phyloP scores from a whole-genome alignment of 2,329 filamentous ascomycete species.

The Blastomyces parvus region DNA sequence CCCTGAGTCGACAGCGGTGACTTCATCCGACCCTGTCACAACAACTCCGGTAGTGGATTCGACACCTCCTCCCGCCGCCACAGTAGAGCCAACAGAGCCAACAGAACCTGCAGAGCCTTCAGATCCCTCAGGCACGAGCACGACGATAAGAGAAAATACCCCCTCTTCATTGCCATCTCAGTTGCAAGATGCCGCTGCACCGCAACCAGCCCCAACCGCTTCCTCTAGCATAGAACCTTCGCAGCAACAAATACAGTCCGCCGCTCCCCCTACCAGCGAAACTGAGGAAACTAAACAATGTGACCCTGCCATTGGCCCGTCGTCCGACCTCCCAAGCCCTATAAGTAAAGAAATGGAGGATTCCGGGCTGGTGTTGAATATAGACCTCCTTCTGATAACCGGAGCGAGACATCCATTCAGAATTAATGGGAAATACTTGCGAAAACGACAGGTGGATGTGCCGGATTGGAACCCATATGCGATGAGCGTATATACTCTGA shows the following conservation, averaged over 20 bases:
- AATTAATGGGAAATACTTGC: constrained; percentile 77
- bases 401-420: constrained; percentile 82
- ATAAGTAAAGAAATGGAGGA: constrained; percentile 28
- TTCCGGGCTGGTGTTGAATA: constrained; percentile 37
- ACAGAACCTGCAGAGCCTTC: not conserved
- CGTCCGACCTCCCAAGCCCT: not conserved
- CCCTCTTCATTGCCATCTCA: constrained; percentile 2
- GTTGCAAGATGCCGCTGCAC: not conserved
- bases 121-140: not conserved
- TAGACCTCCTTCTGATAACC: constrained; percentile 72
- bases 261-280: constrained; percentile 5
- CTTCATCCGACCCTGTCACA: not conserved
- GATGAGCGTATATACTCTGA: constrained; percentile 87
- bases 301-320: constrained; percentile 4
- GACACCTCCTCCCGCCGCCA: constrained; percentile 1
- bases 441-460: constrained; percentile 67
- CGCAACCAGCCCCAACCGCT: not conserved
- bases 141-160: constrained; percentile 2
- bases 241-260: not conserved
- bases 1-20: not conserved
- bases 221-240: not conserved
- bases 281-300: constrained; percentile 4
- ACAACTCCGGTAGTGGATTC: not conserved
- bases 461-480: constrained; percentile 73
- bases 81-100: not conserved